Evolutionary conservation across 306 rosid species (phyloP).

Genomic region (Ormosia emarginata): DNA sequence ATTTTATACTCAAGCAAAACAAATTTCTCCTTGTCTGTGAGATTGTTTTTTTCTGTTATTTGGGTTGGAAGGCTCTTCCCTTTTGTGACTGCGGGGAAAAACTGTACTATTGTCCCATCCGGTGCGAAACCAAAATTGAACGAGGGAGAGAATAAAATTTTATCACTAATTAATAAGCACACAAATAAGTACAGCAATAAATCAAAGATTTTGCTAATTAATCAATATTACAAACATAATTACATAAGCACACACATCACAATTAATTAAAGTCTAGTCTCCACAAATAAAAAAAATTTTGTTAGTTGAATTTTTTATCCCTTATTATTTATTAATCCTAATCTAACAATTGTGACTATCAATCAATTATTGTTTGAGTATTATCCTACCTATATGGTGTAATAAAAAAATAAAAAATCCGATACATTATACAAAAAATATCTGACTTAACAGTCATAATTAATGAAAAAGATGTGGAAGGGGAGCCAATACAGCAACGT

Average conservation of each 20-base stretch:
- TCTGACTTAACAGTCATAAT: neutral
- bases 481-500: neutral
- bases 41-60: too few relatives aligned
- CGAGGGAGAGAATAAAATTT: neutral
- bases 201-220: neutral
- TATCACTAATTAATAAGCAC: neutral
- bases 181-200: neutral
- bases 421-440: neutral
- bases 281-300: neutral
- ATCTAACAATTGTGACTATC: neutral
- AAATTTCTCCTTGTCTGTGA: too few relatives aligned
- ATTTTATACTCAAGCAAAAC: too few relatives aligned
- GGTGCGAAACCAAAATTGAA: neutral
- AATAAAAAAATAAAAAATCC: neutral
- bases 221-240: neutral
- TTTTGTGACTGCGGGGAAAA: too few relatives aligned
- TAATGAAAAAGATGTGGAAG: neutral
- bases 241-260: neutral
- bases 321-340: neutral
- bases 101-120: too few relatives aligned
- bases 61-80: too few relatives aligned
- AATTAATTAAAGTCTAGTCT: neutral
- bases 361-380: neutral
- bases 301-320: neutral
- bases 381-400: neutral